Evolutionary conservation across 75 land plant genomes (phyloP), one percentile per base, ranked within the genome.

Genomic region (Picea glauca): DNA sequence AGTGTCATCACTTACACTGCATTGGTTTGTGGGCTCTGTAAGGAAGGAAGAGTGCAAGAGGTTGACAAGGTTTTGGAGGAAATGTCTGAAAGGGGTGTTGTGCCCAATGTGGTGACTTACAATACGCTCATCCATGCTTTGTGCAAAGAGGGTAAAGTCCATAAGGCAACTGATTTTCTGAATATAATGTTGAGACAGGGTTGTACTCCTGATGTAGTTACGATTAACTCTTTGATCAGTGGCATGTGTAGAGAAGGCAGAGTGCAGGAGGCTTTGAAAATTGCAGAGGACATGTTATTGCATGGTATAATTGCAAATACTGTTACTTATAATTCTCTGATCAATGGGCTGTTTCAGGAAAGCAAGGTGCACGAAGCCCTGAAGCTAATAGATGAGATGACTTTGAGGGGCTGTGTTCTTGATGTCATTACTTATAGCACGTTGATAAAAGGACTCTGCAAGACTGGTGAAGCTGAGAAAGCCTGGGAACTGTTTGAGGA

Each of bases 321-420:
- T 60, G 85, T 87, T 1, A 89, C 93, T 11, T 93, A 83, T 72
- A 93, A 91, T 79, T 89, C 89, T 17, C 56, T 93, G 15, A 85
- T 93, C 62, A 80, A 79, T 81, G 88, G 85, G 20, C 82, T 89
- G 46, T 26, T 87, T 60, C 81, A 76, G 78, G 86, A 74, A 72
- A 82, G 86, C 57, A 66, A 13, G 14, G 62, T 57, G 33, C 82
- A 89, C 77, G 88, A 91, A 63, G 93, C 93, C 32, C 23, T 81
- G 20, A 62, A 83, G 59, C 86, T 91, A 40, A 75, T 82, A 43
- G 79, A 88, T 70, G 89, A 87, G 32, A 94, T 94, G 94, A 33
- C 73, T 14, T 75, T 82, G 33, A 82, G 76, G 66, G 93, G 91
- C 11, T 81, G 80, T 54, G 61, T 79, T 38, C 88, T 90, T 38